Base-by-base conservation (phyloP, 2,329 filamentous ascomycete genomes). In the Aspergillus proliferans region DNA sequence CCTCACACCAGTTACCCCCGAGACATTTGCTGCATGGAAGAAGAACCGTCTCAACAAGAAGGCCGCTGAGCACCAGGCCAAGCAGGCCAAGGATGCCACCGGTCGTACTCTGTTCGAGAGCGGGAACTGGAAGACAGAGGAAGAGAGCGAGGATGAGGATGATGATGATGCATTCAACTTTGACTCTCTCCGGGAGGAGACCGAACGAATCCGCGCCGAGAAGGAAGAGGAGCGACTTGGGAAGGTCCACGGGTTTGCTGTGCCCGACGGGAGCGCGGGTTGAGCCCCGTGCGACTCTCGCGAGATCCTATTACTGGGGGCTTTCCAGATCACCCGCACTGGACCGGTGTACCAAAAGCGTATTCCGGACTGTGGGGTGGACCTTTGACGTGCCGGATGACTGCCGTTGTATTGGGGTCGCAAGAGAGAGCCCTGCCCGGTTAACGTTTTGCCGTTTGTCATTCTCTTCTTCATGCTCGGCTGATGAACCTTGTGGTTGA, bases 21-120 rank as follows among this genome's bases (percentile, higher is more conserved):
- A 98, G 66, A 80, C 83, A 1, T 98, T 98, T 65, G 89, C 89
- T 53, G 93, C 93, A 65, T 98, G 93, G 93, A 98, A 98, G 80
- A 85, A 91, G 73, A 87, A 95, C 47, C 86, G 93, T 41, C 67
- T 97, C 59, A 84, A 90, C 71, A 98, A 98, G 84, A 97, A 95
- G 79, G 86, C 85, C 14, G 93, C 93, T 19, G 93, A 98, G 63
- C 87, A 93, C 58, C 85, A 95, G 72, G 89, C 90, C 43, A 84
- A 86, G 65, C 84, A 86, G 72, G 88, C 90, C 64, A 97, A 95
- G 79, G 93, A 98, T 61, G 92, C 91, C 19, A 98, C 93, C 18
- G 93, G 93, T 63, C 84, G 91, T 73, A 88, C 90, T 6, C 78
- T 98, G 72, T 98, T 98, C 69, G 93, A 98, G 73, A 93, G 90